Percentiles rank a stretch among this genome's conserved stretches.
Conservation (phyloP, 768 basidiomycete genomes). For the Trametes punicea region DNA sequence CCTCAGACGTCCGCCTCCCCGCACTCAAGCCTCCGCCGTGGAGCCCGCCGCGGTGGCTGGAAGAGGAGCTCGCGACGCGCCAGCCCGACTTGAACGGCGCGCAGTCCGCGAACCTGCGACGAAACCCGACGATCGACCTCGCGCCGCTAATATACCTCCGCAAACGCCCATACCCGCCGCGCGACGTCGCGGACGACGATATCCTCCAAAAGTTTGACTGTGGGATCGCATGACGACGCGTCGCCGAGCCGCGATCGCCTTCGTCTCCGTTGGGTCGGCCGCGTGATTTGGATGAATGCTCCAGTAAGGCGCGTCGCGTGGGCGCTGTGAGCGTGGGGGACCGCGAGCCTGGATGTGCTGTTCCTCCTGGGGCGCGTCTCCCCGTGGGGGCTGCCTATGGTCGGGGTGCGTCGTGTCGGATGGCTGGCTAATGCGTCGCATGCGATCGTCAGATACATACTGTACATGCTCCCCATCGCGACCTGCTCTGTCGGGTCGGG, state of each 20-base stretch:
- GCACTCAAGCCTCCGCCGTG: constrained; percentile 18
- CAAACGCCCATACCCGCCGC: constrained; percentile 54
- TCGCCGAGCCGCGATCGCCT: too few species aligned
- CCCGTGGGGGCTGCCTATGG: too few species aligned
- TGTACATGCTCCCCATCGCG: not conserved
- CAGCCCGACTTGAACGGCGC: constrained; percentile 17
- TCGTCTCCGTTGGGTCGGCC: not conserved
- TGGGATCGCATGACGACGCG: constrained; percentile 6
- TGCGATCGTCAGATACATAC: not conserved
- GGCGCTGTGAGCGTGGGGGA: not conserved
- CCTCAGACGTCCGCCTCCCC: constrained; percentile 4
- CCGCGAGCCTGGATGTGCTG: not conserved
- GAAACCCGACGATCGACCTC: constrained; percentile 32
- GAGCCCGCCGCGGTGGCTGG: constrained; percentile 12
- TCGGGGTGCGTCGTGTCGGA: not conserved
- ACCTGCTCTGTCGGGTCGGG: not conserved
- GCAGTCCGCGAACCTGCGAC: constrained; percentile 18
- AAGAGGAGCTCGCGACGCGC: constrained; percentile 17
- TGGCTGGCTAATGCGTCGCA: constrained; percentile 1
- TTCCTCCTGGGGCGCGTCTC: too few species aligned
- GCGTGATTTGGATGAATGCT: not conserved
- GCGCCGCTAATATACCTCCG: constrained; percentile 65
- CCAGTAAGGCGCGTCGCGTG: not conserved
- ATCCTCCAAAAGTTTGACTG: constrained; percentile 45
- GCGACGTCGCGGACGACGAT: constrained; percentile 70